Evolutionary conservation across 768 basidiomycete species (phyloP).

Genomic region (Lentinula guzmanii): DNA sequence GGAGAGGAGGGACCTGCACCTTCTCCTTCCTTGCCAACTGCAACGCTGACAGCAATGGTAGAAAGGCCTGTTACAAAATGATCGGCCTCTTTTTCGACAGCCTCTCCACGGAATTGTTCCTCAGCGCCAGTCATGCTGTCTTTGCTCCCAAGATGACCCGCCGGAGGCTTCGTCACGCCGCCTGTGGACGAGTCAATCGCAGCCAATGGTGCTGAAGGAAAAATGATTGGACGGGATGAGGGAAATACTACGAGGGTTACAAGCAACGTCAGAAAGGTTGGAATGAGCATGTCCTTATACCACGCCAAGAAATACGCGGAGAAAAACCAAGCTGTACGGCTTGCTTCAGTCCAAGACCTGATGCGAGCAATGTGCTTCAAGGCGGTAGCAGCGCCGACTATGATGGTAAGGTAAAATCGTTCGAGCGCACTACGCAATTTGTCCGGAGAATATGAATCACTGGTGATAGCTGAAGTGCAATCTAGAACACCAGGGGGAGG

Average conservation of each 20-base stretch:
- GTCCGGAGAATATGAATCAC: conserved; percentile 34
- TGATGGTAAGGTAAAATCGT: conserved; percentile 31
- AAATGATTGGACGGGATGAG: conserved; percentile 23
- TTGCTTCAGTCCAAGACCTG: conserved; percentile 33
- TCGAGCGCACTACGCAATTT: conserved; percentile 35
- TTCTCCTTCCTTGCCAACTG: conserved; percentile 19
- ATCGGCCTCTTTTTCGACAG: conserved; percentile 31
- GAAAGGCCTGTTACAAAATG: conserved; percentile 26
- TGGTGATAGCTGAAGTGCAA: conserved; percentile 28
- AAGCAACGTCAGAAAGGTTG: conserved; percentile 23
- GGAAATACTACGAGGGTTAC: conserved; percentile 31
- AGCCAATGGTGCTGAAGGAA: conserved; percentile 29
- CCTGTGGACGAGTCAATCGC: conserved; percentile 23
- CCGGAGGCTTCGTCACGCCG: conserved; percentile 25
- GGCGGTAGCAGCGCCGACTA: conserved; percentile 16
- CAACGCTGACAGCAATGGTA: conserved; percentile 22
- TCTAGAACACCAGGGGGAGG: conserved; percentile 27
- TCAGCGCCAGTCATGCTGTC: conserved; percentile 27
- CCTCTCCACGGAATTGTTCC: conserved; percentile 29
- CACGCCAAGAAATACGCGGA: conserved; percentile 32
- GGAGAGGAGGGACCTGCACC: neutral
- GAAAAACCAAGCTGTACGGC: conserved; percentile 21
- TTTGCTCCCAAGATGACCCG: conserved; percentile 22
- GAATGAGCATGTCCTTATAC: conserved; percentile 27
- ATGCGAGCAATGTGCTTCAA: conserved; percentile 31